phyloP scores from a whole-genome alignment of 495 filamentous ascomycete species.

The Saxispiralis lemnorum region DNA sequence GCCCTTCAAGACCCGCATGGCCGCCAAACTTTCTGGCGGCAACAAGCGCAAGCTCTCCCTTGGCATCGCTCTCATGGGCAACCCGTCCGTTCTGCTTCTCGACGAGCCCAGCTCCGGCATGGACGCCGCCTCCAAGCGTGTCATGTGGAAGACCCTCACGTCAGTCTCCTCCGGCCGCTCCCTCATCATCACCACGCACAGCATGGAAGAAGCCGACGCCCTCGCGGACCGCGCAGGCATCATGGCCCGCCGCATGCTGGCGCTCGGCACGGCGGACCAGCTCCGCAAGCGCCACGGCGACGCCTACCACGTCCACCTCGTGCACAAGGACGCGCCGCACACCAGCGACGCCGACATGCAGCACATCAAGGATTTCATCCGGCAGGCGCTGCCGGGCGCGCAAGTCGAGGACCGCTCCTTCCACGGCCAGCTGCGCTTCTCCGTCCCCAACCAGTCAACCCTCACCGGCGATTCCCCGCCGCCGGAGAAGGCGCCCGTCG shows the following conservation, averaged over 20 bases:
- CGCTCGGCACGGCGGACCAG: constrained; percentile 43
- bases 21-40: constrained; percentile 49
- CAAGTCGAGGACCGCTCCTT: constrained; percentile 53
- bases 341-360: constrained; percentile 49
- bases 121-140: constrained; percentile 53
- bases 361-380: constrained; percentile 43
- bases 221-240: constrained; percentile 54
- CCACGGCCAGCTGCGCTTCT: constrained; percentile 69
- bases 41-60: constrained; percentile 58
- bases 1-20: constrained; percentile 42
- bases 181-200: constrained; percentile 44
- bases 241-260: constrained; percentile 52
- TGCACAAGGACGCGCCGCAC: constrained; percentile 54
- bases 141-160: constrained; percentile 56
- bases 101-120: constrained; percentile 55
- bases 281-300: constrained; percentile 44
- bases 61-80: constrained; percentile 62
- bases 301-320: constrained; percentile 48
- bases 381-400: constrained; percentile 36
- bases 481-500: constrained; percentile 1
- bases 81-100: constrained; percentile 52
- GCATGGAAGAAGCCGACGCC: constrained; percentile 66
- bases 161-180: constrained; percentile 39
- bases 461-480: constrained; percentile 1
- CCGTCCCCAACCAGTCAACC: constrained; percentile 33